These are phyloP conservation scores for Thelonectria rubi DNA, from an alignment of 2,329 filamentous ascomycete species.

Conservation along the genomic window DNA sequence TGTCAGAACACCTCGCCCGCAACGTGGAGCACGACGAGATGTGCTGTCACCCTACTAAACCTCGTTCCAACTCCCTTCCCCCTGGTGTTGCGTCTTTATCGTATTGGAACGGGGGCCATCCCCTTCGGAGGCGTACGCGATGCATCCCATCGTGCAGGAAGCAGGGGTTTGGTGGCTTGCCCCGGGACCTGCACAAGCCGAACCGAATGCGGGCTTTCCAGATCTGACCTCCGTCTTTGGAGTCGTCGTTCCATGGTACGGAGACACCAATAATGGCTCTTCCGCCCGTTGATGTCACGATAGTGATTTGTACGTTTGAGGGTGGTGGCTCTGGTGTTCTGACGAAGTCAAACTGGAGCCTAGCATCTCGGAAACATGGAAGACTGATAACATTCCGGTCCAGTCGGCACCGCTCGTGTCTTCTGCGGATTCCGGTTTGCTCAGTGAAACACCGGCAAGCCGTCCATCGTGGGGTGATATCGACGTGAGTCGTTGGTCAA, in stretches of 20 bases:
- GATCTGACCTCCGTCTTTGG: too few relatives aligned
- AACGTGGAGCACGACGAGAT: background rate
- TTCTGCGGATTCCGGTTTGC: background rate
- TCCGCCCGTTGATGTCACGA: background rate
- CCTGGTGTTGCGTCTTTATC: background rate
- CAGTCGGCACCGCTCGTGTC: background rate
- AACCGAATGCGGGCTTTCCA: slow-evolving; percentile 1
- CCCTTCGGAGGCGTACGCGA: background rate
- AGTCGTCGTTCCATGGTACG: background rate
- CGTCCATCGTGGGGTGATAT: background rate
- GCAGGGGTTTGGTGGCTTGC: background rate
- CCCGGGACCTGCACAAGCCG: background rate
- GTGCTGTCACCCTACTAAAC: slow-evolving; percentile 1
- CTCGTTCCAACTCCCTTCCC: background rate
- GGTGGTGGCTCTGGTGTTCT: background rate
- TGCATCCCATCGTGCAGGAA: slow-evolving; percentile 7
- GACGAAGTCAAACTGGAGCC: background rate
- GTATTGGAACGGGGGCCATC: background rate
- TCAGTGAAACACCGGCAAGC: background rate
- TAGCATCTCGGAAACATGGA: background rate
- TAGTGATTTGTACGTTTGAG: background rate
- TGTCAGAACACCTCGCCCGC: background rate
- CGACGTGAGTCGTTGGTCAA: background rate
- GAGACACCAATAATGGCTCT: background rate
- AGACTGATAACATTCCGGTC: background rate